phyloP scores from a whole-genome alignment of 345 rosid species.

The Dimocarpus longan region DNA sequence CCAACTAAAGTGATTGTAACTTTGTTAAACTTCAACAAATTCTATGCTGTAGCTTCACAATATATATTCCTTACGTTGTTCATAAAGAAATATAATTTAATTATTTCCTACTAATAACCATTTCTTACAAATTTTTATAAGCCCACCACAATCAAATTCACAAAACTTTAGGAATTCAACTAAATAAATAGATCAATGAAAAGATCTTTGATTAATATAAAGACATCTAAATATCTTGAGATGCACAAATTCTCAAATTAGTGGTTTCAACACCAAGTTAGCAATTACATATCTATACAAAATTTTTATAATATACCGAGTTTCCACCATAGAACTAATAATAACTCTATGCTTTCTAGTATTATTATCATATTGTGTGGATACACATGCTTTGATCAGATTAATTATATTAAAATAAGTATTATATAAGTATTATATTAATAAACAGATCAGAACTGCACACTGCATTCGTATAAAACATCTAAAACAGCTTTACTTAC shows the following conservation, averaged over 20 bases:
- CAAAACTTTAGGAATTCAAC: neutral
- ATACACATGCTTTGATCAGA: neutral
- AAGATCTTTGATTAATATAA: neutral
- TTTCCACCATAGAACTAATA: neutral
- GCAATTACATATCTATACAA: neutral
- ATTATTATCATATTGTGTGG: neutral
- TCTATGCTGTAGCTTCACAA: neutral
- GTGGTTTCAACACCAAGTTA: neutral
- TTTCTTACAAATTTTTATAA: neutral
- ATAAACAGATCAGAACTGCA: neutral
- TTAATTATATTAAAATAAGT: neutral
- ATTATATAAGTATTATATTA: neutral
- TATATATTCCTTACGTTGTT: neutral
- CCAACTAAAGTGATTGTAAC: neutral
- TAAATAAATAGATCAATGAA: neutral
- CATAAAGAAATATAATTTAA: neutral
- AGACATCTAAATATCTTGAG: neutral
- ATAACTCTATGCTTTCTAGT: neutral
- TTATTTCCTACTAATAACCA: neutral
- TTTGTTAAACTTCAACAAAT: neutral
- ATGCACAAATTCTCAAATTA: neutral
- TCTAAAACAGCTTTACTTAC: constrained; percentile 45
- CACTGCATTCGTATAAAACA: neutral
- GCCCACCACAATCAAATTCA: neutral
- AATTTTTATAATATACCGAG: neutral